Evolutionary conservation across 2,329 filamentous ascomycete genomes (phyloP).

Genomic region (Ustulina deusta): DNA sequence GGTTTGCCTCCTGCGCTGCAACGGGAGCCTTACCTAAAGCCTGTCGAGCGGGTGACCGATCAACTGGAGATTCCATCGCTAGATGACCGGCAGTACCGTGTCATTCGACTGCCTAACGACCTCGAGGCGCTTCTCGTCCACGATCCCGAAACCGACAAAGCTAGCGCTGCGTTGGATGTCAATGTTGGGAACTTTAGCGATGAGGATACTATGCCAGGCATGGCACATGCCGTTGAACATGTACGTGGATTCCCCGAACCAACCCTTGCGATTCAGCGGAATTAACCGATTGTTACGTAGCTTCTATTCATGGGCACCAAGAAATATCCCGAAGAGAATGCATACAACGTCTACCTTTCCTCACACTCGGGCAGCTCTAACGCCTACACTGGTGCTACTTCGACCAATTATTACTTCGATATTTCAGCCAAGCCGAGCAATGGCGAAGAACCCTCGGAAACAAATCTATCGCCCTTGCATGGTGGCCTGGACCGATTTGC

Average conservation of each 20-base stretch:
- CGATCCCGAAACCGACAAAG: constrained; percentile 95
- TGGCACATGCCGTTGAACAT: constrained; percentile 97
- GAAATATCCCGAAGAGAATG: constrained; percentile 97
- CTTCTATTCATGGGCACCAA: constrained; percentile 98
- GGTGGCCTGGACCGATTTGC: constrained; percentile 91
- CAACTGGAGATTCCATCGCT: constrained; percentile 51
- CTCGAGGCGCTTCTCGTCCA: constrained; percentile 93
- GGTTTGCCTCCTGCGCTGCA: constrained; percentile 44
- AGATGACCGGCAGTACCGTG: constrained; percentile 88
- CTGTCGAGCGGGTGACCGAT: constrained; percentile 53
- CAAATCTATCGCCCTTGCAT: constrained; percentile 72
- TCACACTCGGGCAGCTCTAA: constrained; percentile 93
- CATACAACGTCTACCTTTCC: constrained; percentile 92
- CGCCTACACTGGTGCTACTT: constrained; percentile 91
- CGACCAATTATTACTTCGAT: constrained; percentile 98
- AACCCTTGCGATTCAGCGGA: neutral
- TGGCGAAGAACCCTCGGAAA: constrained; percentile 65
- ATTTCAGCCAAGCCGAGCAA: constrained; percentile 83
- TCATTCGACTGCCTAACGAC: constrained; percentile 85
- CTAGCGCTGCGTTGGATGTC: constrained; percentile 93
- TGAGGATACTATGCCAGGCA: constrained; percentile 88
- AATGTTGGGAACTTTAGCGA: constrained; percentile 97
- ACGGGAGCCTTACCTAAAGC: constrained; percentile 49
- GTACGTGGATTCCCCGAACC: constrained; percentile 54
- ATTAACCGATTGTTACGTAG: constrained; percentile 52